Evolutionary conservation across 2,329 filamentous ascomycete species (phyloP).

Genomic region (Colletotrichum theobromicola): DNA sequence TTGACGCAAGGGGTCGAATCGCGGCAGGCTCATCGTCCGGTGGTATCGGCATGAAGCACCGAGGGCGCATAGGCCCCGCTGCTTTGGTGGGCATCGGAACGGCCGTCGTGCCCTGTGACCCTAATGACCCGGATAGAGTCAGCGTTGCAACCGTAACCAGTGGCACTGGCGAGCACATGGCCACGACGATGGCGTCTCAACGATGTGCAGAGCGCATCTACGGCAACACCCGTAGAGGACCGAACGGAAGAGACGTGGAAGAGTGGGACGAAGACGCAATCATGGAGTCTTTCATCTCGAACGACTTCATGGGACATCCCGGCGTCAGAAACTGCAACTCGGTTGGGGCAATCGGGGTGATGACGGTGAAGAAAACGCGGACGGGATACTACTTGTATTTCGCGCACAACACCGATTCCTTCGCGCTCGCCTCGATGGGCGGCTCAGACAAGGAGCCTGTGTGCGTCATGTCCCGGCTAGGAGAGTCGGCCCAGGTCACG

Average conservation of each 20-base stretch:
- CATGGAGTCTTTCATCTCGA: conserved; percentile 76
- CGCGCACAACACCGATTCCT: conserved; percentile 92
- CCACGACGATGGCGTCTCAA: conserved; percentile 88
- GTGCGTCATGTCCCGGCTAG: conserved; percentile 86
- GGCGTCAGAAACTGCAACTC: conserved; percentile 82
- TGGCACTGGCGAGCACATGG: conserved; percentile 97
- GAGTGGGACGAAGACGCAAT: conserved; percentile 79
- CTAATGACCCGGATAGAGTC: conserved; percentile 70
- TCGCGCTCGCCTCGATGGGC: conserved; percentile 88
- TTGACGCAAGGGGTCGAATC: conserved; percentile 85
- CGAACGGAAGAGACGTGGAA: conserved; percentile 65
- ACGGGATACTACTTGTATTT: conserved; percentile 86
- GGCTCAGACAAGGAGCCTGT: conserved; percentile 75
- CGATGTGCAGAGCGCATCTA: conserved; percentile 88
- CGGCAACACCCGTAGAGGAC: conserved; percentile 65
- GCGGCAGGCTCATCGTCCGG: conserved; percentile 96
- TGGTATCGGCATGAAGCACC: conserved; percentile 98
- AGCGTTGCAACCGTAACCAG: conserved; percentile 87
- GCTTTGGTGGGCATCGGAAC: conserved; percentile 92
- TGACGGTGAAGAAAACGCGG: conserved; percentile 84
- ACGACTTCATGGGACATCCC: conserved; percentile 94
- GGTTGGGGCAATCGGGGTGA: conserved; percentile 86
- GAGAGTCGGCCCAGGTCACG: conserved; percentile 56
- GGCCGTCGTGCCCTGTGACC: conserved; percentile 80
- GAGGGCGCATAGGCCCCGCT: conserved; percentile 88